Base-by-base conservation (phyloP, 2,329 filamentous ascomycete species). In the Anthostomella pinea region DNA sequence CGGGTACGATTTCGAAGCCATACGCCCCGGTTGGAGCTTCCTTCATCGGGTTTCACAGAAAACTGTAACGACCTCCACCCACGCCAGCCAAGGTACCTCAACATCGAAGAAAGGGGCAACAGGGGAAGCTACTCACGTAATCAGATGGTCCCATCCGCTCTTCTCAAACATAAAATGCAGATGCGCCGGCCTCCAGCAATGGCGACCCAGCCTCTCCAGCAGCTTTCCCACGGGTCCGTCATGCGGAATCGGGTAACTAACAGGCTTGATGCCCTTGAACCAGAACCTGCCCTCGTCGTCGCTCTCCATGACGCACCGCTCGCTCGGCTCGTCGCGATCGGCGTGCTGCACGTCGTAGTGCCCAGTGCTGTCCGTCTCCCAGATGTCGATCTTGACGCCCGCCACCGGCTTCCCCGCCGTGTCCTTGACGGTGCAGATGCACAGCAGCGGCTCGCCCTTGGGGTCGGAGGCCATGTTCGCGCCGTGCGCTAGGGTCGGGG, bases 121-220 rank as follows among this genome's bases (percentile, higher is more conserved):
- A n/a, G n/a, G n/a, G n/a, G n/a, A n/a, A n/a, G n/a, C n/a, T n/a
- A 80, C 81, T 46, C 69, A 90, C 85, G 87, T 94, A 56, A 93
- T 83, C 52, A 95, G 64, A 58, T 83, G 77, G 67, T 95, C 87
- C 66, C 77, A 89, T 0, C 85, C 85, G 21, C 72, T 62, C 68
- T 87, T 89, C 57, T 83, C 79, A 65, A 95, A 89, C 85, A 94
- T 93, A 54, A 93, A 93, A 62, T 93, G 87, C 71, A 91, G 77
- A 61, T 93, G 87, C 14, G 81, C 77, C 1, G 87, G 87, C 34
- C 87, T 67, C 67, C 80, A 90, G 38, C 80, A 79, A 65, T 93
- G 87, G n/a, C 87, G 69, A n/a, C 75, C 72, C 52, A 93, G 58
- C 53, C 66, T 60, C 57, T 68, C 65, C 51, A 93, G 64, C 49